Evolutionary conservation across 441 rosid species (phyloP).

Genomic region (Syzygium malaccense): DNA sequence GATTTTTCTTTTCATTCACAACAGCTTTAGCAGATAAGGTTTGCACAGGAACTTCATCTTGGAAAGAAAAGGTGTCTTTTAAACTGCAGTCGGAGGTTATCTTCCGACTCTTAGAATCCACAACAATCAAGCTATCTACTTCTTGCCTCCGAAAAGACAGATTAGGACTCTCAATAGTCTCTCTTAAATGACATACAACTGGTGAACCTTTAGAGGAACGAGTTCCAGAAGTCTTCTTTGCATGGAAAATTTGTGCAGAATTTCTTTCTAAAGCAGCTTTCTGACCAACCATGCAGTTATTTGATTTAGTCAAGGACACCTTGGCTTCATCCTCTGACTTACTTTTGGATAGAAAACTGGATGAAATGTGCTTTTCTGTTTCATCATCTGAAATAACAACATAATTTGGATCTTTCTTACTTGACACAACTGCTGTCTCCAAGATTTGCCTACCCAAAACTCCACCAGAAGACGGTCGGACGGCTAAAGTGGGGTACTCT

Average conservation of each 20-base stretch:
- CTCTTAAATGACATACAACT: constrained; percentile 23
- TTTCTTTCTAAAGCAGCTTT: constrained; percentile 24
- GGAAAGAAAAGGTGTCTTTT: constrained; percentile 23
- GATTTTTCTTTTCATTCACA: constrained; percentile 21
- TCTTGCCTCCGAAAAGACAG: constrained; percentile 29
- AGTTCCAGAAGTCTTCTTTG: constrained; percentile 24
- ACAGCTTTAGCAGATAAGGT: constrained; percentile 24
- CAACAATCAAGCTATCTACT: constrained; percentile 18
- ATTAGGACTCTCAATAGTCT: constrained; percentile 20
- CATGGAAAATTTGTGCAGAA: constrained; percentile 20
- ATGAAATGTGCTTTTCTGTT: constrained; percentile 14
- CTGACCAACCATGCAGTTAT: constrained; percentile 18
- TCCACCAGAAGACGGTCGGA: constrained; percentile 24
- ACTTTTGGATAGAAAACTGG: constrained; percentile 7
- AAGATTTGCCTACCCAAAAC: constrained; percentile 25
- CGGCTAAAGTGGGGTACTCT: constrained; percentile 16
- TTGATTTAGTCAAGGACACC: constrained; percentile 20
- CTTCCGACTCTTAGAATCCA: constrained; percentile 34
- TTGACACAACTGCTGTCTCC: constrained; percentile 21
- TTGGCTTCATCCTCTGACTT: constrained; percentile 24
- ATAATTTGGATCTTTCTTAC: constrained; percentile 21
- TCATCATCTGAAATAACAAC: constrained; percentile 63
- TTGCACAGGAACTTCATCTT: constrained; percentile 21
- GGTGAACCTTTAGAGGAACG: constrained; percentile 27
- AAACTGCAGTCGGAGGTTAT: constrained; percentile 22